Evolutionary conservation across 805 yeast genomes (phyloP).

Genomic region (Clavispora phyllophila): DNA sequence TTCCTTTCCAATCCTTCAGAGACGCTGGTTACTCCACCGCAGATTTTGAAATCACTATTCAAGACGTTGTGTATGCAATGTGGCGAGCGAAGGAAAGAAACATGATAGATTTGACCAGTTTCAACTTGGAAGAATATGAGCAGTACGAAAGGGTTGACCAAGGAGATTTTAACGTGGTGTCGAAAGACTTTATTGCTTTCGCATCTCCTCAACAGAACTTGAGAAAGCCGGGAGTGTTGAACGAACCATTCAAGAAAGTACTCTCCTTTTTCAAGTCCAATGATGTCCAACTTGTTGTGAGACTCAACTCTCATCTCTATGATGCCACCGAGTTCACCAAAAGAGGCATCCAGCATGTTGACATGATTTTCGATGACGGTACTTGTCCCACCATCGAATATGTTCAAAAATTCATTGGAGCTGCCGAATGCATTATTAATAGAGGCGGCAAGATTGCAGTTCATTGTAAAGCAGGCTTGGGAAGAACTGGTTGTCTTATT

Average conservation of each 20-base stretch:
- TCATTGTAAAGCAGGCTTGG: constrained; percentile 98
- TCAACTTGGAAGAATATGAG: constrained; percentile 91
- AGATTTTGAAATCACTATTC: constrained; percentile 88
- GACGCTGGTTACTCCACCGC: constrained; percentile 98
- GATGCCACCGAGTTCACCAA: constrained; percentile 79
- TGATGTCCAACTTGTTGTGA: constrained; percentile 82
- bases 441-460: constrained; percentile 94
- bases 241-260: constrained; percentile 78
- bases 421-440: constrained; percentile 82
- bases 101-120: constrained; percentile 77
- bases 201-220: constrained; percentile 84
- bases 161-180: constrained; percentile 89
- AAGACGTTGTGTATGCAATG: constrained; percentile 91
- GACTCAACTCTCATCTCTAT: constrained; percentile 88
- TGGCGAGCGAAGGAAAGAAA: constrained; percentile 97
- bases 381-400: constrained; percentile 94
- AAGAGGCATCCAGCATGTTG: constrained; percentile 81
- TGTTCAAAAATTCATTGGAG: constrained; percentile 90
- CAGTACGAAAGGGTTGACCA: constrained; percentile 93
- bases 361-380: constrained; percentile 97
- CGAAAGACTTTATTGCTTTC: constrained; percentile 94
- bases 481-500: constrained; percentile 95
- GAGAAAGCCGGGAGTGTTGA: constrained; percentile 44
- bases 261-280: constrained; percentile 66
- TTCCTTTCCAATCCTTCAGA: constrained; percentile 91